Conservation (phyloP, 371 early-diverging fungal species). For the Circinella umbellata region DNA sequence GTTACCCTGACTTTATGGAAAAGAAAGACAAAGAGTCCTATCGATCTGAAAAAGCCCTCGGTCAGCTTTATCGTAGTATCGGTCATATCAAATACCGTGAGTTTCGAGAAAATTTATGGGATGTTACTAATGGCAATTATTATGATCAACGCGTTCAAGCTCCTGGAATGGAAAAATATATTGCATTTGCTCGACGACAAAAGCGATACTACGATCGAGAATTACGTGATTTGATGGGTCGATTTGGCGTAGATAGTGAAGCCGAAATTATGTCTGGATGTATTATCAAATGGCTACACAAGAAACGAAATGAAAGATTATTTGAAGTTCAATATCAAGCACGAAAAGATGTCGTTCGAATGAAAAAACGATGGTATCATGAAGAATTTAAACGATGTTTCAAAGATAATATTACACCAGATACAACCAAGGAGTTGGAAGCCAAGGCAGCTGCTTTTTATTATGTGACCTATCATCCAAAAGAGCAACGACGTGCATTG, state of each 20-base stretch:
- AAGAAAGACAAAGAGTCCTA: constrained; percentile 51
- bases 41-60: constrained; percentile 51
- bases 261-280: constrained; percentile 44
- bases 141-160: constrained; percentile 51
- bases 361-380: constrained; percentile 7
- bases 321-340: constrained; percentile 6
- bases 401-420: too few species aligned
- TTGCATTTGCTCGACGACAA: constrained; percentile 47
- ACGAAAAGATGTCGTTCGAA: constrained; percentile 6
- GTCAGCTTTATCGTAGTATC: constrained; percentile 53
- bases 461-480: constrained; percentile 63
- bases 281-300: constrained; percentile 32
- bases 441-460: constrained; percentile 76
- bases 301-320: constrained; percentile 13
- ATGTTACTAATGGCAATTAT: not conserved
- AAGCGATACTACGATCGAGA: constrained; percentile 58
- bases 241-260: constrained; percentile 58
- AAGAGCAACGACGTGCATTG: constrained; percentile 9
- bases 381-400: not conserved
- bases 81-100: constrained; percentile 17
- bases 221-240: constrained; percentile 55
- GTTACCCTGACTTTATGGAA: constrained; percentile 29
- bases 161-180: constrained; percentile 53
- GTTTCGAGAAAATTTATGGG: constrained; percentile 1
- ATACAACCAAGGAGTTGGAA: not conserved